Evolutionary conservation across 768 basidiomycete species (phyloP).

Genomic region (Infundibulicybe gibba): DNA sequence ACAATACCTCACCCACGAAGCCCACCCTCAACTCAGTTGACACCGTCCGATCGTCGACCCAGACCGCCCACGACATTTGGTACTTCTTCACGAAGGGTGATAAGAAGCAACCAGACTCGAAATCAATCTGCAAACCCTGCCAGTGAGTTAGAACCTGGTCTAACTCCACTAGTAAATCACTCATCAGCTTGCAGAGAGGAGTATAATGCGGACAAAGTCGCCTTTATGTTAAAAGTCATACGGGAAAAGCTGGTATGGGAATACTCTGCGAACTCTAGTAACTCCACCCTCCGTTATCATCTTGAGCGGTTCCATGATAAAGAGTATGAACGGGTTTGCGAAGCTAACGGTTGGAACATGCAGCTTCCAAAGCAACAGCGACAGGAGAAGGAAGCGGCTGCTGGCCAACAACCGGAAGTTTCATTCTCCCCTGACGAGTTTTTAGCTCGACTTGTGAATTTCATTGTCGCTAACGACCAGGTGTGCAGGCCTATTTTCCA

Average conservation of each 20-base stretch:
- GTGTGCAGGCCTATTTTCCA: neutral
- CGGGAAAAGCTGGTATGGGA: neutral
- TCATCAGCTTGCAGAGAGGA: no score
- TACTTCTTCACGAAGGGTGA: no score
- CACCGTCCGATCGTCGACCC: no score
- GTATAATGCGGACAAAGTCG: no score
- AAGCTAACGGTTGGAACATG: neutral
- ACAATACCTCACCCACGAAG: no score
- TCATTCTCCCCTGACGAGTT: neutral
- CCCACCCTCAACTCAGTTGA: no score
- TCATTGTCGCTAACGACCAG: constrained; percentile 1
- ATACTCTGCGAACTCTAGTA: neutral
- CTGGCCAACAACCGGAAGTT: neutral
- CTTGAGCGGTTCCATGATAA: neutral
- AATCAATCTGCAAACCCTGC: no score
- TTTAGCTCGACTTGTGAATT: neutral
- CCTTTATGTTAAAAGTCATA: no score
- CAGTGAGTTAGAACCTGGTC: no score
- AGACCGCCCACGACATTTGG: no score
- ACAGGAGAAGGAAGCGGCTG: neutral
- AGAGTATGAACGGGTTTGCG: neutral
- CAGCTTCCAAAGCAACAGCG: neutral
- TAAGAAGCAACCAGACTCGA: no score
- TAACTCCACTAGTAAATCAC: no score
- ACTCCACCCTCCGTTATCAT: neutral